Evolutionary conservation across 2,329 filamentous ascomycete species (phyloP), one percentile per base, ranked within the genome.

Genomic region (Cladosporium sp.): DNA sequence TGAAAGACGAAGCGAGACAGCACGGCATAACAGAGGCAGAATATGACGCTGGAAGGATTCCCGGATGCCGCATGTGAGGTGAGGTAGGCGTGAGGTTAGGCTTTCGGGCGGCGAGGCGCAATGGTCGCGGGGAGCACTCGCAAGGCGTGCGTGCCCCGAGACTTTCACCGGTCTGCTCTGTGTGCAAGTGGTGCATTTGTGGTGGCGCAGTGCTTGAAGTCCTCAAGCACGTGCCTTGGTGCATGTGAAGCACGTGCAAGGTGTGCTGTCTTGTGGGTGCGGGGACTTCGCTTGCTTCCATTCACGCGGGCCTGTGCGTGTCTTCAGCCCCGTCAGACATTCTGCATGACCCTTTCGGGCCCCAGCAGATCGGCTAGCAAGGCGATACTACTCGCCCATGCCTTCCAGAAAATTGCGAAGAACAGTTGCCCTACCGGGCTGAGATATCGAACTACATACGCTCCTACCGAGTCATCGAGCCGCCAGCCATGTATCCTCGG

Each of bases 1-100:
- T 57, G 54, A 57, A n/a, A 6, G 32, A 24, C 11, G 54, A 57
- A 57, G 54, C 54, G 51, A 54, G 47, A 12, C 18, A 24, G 47
- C 47, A 24, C 47, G 47, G 47, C 47, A 26, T 24, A 14, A 26
- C n/a, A 10, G 36, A 41, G n/a, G 41, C 14, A 47, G 51, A 32
- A 54, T 28, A 54, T 54, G 51, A 54, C 51, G 51, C 51, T 30
- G 14, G 51, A 54, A 54, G 51, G 51, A 54, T 54, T 54, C 14
- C 38, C 41, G 15, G 3, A 11, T 47, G 41, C 41, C n/a, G 41
- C n/a, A 21, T 21, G 41, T 47, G 14, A 21, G 41, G 41, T 21
- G 41, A 47, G 38, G 38, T 44, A 44, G 38, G 38, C 38, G 34
- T 44, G 18, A 10, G 15, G 8, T 11, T 47, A 47, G 41, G 14